These are phyloP conservation scores for Combretum micranthum DNA, from an alignment of 345 rosid genomes.

Conservation along the genomic window DNA sequence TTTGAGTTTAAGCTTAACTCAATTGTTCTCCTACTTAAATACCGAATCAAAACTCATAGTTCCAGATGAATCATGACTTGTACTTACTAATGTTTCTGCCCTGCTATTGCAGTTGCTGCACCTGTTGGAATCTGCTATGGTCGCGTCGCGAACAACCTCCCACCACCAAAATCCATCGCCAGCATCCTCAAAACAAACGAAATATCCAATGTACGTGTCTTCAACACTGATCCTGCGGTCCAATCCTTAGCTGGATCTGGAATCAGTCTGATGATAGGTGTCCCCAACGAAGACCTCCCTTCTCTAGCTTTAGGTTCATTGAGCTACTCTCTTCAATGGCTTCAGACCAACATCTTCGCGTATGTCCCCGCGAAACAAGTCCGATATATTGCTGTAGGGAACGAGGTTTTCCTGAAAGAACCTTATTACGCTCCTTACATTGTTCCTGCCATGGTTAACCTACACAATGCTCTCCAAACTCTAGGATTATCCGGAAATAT, in stretches of 20 bases:
- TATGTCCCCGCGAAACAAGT: conserved; percentile 19
- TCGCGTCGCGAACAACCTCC: conserved; percentile 28
- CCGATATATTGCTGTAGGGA: conserved; percentile 27
- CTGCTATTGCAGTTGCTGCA: conserved; percentile 17
- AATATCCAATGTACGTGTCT: conserved; percentile 23
- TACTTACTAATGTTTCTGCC: not conserved
- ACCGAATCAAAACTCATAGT: too few relatives aligned
- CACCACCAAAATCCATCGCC: conserved; percentile 11
- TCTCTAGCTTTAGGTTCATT: conserved; percentile 14
- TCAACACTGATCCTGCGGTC: conserved; percentile 21
- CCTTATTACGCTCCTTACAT: conserved; percentile 22
- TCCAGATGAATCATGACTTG: too few relatives aligned
- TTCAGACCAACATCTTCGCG: conserved; percentile 23
- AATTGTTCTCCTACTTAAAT: too few relatives aligned
- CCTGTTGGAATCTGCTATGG: conserved; percentile 36
- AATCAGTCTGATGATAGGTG: conserved; percentile 24
- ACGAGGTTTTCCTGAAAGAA: conserved; percentile 29
- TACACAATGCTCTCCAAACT: conserved; percentile 20
- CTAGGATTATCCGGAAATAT: conserved; percentile 14
- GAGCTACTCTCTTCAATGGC: conserved; percentile 21
- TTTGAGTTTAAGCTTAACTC: too few relatives aligned
- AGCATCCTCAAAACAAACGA: conserved; percentile 22
- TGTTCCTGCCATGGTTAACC: conserved; percentile 23
- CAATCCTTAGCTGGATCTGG: conserved; percentile 28
- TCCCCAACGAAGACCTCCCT: conserved; percentile 35